Percentiles rank a stretch among this genome's conserved stretches.
Evolutionary conservation across 331 rosid species (phyloP).

Genomic region (Dryas integrifolia): DNA sequence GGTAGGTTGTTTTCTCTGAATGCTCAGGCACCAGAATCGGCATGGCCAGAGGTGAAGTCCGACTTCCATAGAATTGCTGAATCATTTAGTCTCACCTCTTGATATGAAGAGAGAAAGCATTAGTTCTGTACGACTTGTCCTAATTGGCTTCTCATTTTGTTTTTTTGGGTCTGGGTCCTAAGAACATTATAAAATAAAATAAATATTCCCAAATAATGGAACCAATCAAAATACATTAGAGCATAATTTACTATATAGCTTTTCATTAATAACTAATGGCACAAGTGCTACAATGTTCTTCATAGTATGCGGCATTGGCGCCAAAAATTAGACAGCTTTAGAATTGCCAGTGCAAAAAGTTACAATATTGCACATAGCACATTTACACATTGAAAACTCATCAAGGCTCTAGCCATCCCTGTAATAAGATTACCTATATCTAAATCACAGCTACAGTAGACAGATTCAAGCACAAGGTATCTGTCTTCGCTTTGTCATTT

Average conservation of each 20-base stretch:
- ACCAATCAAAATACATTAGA: neutral
- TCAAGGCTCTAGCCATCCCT: neutral
- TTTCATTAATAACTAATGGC: slow-evolving; percentile 15
- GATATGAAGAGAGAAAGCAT: neutral
- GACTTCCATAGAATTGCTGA: slow-evolving; percentile 58
- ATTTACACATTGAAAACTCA: slow-evolving; percentile 16
- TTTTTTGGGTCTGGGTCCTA: no score
- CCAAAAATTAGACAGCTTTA: slow-evolving; percentile 1
- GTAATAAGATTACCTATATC: slow-evolving; percentile 1
- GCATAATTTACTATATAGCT: neutral
- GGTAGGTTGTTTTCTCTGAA: slow-evolving; percentile 75
- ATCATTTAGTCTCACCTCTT: slow-evolving; percentile 62
- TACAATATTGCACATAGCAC: neutral
- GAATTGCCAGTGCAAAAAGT: slow-evolving; percentile 1
- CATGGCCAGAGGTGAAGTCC: slow-evolving; percentile 54
- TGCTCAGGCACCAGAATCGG: slow-evolving; percentile 89
- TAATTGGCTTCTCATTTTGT: no score
- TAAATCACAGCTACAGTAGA: slow-evolving; percentile 32
- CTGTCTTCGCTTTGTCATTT: slow-evolving; percentile 72
- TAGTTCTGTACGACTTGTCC: no score
- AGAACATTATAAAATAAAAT: no score
- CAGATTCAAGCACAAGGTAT: slow-evolving; percentile 62
- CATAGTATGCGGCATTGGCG: neutral
- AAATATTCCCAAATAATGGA: neutral
- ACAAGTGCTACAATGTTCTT: slow-evolving; percentile 5